Evolutionary conservation across 495 filamentous ascomycete species (phyloP), one percentile per base, ranked within the genome.

Genomic region (Apodospora peruviana): DNA sequence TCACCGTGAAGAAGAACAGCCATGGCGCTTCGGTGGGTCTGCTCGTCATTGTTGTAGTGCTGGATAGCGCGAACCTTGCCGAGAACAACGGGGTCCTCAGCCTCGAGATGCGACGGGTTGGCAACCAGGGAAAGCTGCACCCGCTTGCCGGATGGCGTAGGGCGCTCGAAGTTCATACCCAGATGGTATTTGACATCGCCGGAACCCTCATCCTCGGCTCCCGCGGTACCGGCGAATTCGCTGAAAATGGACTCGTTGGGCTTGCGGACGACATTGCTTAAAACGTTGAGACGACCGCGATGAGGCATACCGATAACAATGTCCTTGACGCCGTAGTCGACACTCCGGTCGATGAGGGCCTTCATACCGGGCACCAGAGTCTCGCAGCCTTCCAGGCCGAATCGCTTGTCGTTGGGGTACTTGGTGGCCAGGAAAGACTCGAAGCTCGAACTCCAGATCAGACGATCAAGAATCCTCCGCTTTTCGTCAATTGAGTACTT

Each of bases 241-340:
- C 87, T 94, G 76, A 98, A 98, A 67, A 98, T 97, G 48, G 94
- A 96, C 73, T 96, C 94, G 64, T 98, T 98, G 52, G 93, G 90
- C 74, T 98, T 98, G 49, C 93, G 82, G 57, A 98, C 93, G 59
- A 98, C 93, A 70, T 98, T 98, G 75, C 88, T 95, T 38, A 98
- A 82, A 35, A 98, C 89, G 64, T 98, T 98, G 34, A 98, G 83
- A 75, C 93, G 90, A 59, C 93, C 93, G 80, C 93, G 90, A 73
- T 98, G 93, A 50, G 93, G 93, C 93, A 97, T 98, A 62, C 93
- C 93, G 65, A 98, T 97, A 55, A 97, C 84, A 55, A 98, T 97
- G 60, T 98, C 93, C 74, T 97, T 97, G 56, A 98, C 84, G 48
- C 93, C 93, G 57, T 95, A 95, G 65, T 98, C 93, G 52, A 98